Percentiles rank a stretch among this genome's conserved stretches.
phyloP scores from a whole-genome alignment of 2,329 filamentous ascomycete genomes.

The Dactylellina sp. region DNA sequence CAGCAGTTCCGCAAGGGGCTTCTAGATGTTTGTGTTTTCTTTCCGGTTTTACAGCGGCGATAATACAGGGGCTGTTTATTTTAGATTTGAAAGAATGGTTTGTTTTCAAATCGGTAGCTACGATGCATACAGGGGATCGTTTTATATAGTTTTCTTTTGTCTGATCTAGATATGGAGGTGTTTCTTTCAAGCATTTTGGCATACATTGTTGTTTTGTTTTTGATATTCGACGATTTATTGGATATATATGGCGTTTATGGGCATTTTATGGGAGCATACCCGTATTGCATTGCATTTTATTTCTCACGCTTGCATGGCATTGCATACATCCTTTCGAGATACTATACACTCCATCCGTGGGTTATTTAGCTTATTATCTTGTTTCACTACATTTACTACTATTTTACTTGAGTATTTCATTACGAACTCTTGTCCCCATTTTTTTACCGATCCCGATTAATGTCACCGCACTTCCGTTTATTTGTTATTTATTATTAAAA shows the following conservation, averaged over 20 bases:
- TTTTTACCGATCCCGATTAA: too few relatives aligned
- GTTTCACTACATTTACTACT: background rate
- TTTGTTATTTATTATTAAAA: too few relatives aligned
- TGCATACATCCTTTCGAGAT: background rate
- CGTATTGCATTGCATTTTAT: background rate
- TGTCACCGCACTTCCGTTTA: too few relatives aligned
- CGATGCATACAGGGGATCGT: background rate
- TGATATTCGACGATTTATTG: background rate
- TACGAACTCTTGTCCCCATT: too few relatives aligned
- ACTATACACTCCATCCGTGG: background rate
- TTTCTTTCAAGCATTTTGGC: background rate
- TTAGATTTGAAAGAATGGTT: background rate
- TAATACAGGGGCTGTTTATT: background rate
- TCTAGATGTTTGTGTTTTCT: slow-evolving; percentile 16
- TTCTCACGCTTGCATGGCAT: background rate
- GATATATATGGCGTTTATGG: background rate
- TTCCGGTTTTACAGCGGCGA: background rate
- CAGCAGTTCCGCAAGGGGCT: slow-evolving; percentile 42
- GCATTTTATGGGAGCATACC: background rate
- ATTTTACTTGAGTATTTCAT: too few relatives aligned
- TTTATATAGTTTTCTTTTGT: background rate
- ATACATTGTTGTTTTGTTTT: background rate
- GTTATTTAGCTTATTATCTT: background rate
- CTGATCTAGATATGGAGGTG: background rate
- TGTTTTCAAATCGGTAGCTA: background rate